Evolutionary conservation across 257 asterid genomes (phyloP).

Genomic region (Plectranthus barbatus): DNA sequence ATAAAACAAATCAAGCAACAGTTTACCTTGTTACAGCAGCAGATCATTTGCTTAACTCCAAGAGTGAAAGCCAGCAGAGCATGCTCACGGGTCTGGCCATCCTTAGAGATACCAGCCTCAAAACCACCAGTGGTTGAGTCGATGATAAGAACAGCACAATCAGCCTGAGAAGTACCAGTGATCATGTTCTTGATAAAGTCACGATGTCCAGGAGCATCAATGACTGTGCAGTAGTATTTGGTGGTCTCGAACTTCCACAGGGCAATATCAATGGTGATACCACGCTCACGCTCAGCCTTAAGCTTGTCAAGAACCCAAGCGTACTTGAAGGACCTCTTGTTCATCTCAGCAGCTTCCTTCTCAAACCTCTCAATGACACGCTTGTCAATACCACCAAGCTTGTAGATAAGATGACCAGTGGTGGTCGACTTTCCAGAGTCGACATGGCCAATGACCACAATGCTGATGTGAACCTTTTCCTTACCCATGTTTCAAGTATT

Average conservation of each 20-base stretch:
- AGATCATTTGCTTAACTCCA: constrained; percentile 76
- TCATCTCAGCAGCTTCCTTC: constrained; percentile 83
- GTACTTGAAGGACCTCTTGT: constrained; percentile 70
- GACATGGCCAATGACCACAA: constrained; percentile 48
- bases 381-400: constrained; percentile 52
- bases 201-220: constrained; percentile 90
- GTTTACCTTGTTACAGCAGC: constrained; percentile 64
- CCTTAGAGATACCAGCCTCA: constrained; percentile 86
- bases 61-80: constrained; percentile 77
- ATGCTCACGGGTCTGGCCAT: constrained; percentile 86
- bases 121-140: constrained; percentile 86
- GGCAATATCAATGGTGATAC: constrained; percentile 78
- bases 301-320: constrained; percentile 93
- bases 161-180: constrained; percentile 82
- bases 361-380: constrained; percentile 55
- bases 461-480: constrained; percentile 39
- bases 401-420: constrained; percentile 47
- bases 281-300: constrained; percentile 87
- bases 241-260: constrained; percentile 90
- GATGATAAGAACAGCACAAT: constrained; percentile 75
- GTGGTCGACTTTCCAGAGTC: constrained; percentile 52
- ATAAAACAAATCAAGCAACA: background rate
- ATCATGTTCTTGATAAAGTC: constrained; percentile 47
- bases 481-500: constrained; percentile 26
- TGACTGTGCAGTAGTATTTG: constrained; percentile 76